A percentile compares a stretch with the other conserved stretches of the same genome.
Evolutionary conservation across 371 early-diverging fungal species (phyloP).

Genomic region (Cokeromyces recurvatus): DNA sequence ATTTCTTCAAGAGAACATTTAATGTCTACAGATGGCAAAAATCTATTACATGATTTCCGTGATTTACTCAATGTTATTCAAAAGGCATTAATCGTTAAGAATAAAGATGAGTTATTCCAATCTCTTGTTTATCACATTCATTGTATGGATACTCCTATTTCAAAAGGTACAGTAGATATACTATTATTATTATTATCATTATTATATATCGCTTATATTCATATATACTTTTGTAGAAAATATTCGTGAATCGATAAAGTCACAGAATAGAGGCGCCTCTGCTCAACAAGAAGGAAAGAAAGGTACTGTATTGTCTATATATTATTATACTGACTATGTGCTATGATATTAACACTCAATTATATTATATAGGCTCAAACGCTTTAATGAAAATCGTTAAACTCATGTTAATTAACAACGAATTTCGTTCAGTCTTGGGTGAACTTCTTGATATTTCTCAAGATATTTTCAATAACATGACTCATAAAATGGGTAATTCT

Average conservation of each 20-base stretch:
- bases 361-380: too few species aligned
- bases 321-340: too few species aligned
- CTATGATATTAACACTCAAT: too few species aligned
- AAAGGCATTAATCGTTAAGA: slow-evolving; percentile 46
- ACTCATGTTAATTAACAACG: slow-evolving; percentile 45
- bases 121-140: slow-evolving; percentile 51
- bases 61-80: slow-evolving; percentile 38
- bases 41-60: slow-evolving; percentile 44
- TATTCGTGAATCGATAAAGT: neutral
- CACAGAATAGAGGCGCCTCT: neutral
- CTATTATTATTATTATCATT: neutral
- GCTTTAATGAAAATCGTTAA: slow-evolving; percentile 40
- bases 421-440: slow-evolving; percentile 46
- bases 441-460: slow-evolving; percentile 48
- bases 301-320: slow-evolving; percentile 20
- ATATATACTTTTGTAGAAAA: slow-evolving; percentile 2
- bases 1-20: slow-evolving; percentile 41
- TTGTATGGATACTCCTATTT: slow-evolving; percentile 15
- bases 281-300: slow-evolving; percentile 21
- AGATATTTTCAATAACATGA: slow-evolving; percentile 42
- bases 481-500: slow-evolving; percentile 26
- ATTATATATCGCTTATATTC: neutral
- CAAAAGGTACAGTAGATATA: slow-evolving; percentile 14
- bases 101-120: slow-evolving; percentile 57
- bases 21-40: slow-evolving; percentile 46